phyloP scores from a whole-genome alignment of 2,329 filamentous ascomycete species.

The Fusarium mexicanum region DNA sequence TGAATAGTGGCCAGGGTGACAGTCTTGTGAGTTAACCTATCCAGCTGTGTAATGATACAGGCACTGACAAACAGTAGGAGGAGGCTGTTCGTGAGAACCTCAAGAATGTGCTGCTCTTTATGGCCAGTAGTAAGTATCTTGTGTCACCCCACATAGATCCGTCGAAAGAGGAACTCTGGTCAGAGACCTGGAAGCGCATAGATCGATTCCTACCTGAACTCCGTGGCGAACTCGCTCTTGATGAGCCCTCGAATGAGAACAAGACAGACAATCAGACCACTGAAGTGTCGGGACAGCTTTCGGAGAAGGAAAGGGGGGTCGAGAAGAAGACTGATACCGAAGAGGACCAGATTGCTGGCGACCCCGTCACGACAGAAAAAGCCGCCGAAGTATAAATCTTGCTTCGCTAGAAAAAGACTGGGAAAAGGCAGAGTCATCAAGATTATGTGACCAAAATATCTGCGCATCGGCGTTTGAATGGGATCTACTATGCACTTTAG shows the following conservation, averaged over 20 bases:
- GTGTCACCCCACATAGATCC: conserved; percentile 71
- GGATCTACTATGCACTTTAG: conserved; percentile 5
- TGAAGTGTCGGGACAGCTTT: neutral
- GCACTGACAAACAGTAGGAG: conserved; percentile 64
- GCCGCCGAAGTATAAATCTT: neutral
- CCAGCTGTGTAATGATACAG: neutral
- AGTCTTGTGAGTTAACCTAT: conserved; percentile 72
- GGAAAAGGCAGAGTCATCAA: neutral
- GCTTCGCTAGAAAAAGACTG: neutral
- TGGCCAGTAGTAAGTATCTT: conserved; percentile 89
- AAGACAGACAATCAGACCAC: neutral
- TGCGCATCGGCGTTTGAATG: conserved; percentile 9
- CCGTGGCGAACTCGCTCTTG: conserved; percentile 64
- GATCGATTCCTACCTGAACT: conserved; percentile 72
- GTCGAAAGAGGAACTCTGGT: conserved; percentile 66
- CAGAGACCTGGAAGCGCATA: conserved; percentile 72
- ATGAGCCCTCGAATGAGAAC: conserved; percentile 48
- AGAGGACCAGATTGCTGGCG: conserved; percentile 3
- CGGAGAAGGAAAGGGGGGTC: conserved; percentile 1
- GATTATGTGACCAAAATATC: neutral
- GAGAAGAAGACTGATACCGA: conserved; percentile 6
- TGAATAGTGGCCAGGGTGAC: conserved; percentile 94
- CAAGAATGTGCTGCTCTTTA: conserved; percentile 95
- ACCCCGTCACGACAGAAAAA: conserved; percentile 1
- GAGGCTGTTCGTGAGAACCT: conserved; percentile 95